phyloP scores from a whole-genome alignment of 352 stramenopile genomes.

The Phytophthora melonis region DNA sequence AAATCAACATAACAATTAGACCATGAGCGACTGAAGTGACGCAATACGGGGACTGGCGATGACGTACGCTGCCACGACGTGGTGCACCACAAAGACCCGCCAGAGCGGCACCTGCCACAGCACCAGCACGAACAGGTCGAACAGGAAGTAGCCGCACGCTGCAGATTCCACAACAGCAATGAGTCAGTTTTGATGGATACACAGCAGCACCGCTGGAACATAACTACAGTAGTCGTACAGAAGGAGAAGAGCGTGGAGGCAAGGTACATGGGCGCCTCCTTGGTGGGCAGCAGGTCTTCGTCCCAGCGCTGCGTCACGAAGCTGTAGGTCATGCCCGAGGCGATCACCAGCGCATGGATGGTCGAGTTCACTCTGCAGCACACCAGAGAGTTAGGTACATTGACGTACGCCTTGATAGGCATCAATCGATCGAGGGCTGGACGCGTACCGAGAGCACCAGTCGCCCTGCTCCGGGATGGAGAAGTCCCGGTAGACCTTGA shows the following conservation, averaged over 20 bases:
- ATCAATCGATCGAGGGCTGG: background rate
- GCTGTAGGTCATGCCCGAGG: constrained; percentile 71
- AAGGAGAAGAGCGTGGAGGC: constrained; percentile 80
- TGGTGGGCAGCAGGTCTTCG: constrained; percentile 60
- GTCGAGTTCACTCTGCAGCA: constrained; percentile 78
- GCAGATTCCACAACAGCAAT: constrained; percentile 7
- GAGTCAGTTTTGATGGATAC: background rate
- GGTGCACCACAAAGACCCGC: constrained; percentile 83
- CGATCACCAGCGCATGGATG: constrained; percentile 76
- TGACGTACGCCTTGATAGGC: background rate
- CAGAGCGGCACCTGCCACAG: constrained; percentile 78
- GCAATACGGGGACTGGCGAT: background rate
- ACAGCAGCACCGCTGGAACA: background rate
- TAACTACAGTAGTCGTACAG: constrained; percentile 49
- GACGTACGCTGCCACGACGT: constrained; percentile 82
- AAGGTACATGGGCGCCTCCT: constrained; percentile 51
- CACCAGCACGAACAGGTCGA: constrained; percentile 79
- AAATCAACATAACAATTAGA: too few species aligned
- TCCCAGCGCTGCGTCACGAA: constrained; percentile 73
- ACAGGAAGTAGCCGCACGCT: constrained; percentile 88
- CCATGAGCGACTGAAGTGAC: background rate
- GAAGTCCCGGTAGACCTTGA: constrained; percentile 78
- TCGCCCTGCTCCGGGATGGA: constrained; percentile 74
- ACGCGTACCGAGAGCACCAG: constrained; percentile 78
- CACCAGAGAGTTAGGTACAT: too few species aligned